Evolutionary conservation across 73 alveolate species (phyloP).

Genomic region (Urostyla sp.): DNA sequence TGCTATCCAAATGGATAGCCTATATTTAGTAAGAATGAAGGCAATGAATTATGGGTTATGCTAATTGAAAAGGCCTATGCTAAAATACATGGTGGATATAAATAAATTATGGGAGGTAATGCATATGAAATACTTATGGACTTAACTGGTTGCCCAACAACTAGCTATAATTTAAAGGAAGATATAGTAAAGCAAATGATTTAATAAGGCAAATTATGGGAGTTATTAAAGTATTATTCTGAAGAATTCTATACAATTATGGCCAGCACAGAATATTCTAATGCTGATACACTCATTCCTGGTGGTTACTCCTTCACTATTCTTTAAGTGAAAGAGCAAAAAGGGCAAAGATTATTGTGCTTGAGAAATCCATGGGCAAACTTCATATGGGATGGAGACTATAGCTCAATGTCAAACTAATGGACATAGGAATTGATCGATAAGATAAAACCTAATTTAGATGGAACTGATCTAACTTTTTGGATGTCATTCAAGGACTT

Average conservation of each 20-base stretch:
- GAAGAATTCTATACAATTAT: constrained; percentile 13
- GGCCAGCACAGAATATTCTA: neutral
- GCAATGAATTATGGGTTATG: constrained; percentile 74
- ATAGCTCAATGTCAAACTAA: constrained; percentile 86
- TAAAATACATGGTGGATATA: constrained; percentile 72
- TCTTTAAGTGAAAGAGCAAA: constrained; percentile 63
- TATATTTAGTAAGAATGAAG: constrained; percentile 37
- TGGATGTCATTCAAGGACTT: constrained; percentile 71
- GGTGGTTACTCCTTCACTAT: constrained; percentile 74
- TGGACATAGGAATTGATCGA: constrained; percentile 96
- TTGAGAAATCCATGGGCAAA: constrained; percentile 88
- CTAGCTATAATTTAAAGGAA: constrained; percentile 32
- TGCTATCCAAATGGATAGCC: constrained; percentile 77
- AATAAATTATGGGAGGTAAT: constrained; percentile 32
- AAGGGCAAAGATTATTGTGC: constrained; percentile 73
- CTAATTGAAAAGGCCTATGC: constrained; percentile 82
- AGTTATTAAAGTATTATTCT: constrained; percentile 2
- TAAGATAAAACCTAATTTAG: neutral
- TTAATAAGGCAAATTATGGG: constrained; percentile 21
- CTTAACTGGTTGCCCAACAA: constrained; percentile 82
- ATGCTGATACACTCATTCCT: constrained; percentile 41
- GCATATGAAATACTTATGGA: constrained; percentile 51
- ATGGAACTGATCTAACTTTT: neutral
- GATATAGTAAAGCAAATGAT: constrained; percentile 11
- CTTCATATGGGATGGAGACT: constrained; percentile 97